Evolutionary conservation across 257 asterid genomes (phyloP).

Genomic region (Solanum ahanhuiri): DNA sequence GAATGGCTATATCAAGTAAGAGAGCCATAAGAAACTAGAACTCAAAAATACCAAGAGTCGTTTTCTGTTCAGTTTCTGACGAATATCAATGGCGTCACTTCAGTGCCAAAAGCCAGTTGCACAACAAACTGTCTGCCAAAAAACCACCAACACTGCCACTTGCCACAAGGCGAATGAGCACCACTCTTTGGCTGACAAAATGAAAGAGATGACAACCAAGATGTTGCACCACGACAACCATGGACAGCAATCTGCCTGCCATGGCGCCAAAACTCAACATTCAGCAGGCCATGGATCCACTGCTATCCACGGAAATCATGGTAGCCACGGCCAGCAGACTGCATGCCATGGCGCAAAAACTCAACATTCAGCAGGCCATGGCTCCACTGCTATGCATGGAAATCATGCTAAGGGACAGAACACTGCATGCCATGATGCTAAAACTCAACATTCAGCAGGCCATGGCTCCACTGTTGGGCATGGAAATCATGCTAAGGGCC

Average conservation of each 20-base stretch:
- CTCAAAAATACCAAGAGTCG: not conserved
- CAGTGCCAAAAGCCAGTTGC: constrained; percentile 1
- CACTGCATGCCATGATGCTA: not conserved
- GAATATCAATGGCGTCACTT: not conserved
- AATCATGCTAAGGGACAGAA: not conserved
- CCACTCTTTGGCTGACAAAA: constrained; percentile 2
- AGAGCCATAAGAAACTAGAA: not conserved
- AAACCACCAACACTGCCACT: not conserved
- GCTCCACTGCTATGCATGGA: not conserved
- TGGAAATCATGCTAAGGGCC: not conserved
- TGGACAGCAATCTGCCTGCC: not conserved
- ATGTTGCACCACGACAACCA: not conserved
- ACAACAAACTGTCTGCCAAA: not conserved
- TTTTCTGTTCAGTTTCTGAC: not conserved
- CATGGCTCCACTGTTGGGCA: not conserved
- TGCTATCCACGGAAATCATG: not conserved
- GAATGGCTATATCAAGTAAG: not conserved
- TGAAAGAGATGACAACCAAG: not conserved
- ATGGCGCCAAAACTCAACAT: not conserved
- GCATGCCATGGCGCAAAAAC: not conserved
- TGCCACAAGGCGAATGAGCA: constrained; percentile 3
- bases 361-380: not conserved
- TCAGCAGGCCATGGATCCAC: not conserved
- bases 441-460: not conserved
- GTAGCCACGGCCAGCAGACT: not conserved